Evolutionary conservation across 2,329 filamentous ascomycete species (phyloP), one percentile per base, ranked within the genome.

Genomic region (Diplodia intermedia): DNA sequence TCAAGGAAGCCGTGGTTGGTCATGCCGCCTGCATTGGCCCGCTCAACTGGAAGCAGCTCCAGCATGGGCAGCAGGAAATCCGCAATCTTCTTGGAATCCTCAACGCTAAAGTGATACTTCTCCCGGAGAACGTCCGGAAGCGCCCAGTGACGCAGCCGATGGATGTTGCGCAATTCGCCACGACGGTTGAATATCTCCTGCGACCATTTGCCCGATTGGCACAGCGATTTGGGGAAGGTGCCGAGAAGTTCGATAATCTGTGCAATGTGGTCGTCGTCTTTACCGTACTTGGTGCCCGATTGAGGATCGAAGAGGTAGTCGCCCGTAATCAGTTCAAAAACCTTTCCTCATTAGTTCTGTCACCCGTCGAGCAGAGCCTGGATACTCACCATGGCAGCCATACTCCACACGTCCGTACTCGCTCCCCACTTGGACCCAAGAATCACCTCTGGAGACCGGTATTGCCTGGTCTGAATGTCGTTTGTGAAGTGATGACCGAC

Each of bases 381-480:
- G 1, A 33, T 4, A 77, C 88, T 75, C 86, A 98, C 95, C 95
- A 99, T 99, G 73, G 92, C 92, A 69, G 95, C 94, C 95, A 99
- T 99, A 81, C 94, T 98, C 95, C 95, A 99, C 8, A 98, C 92
- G 80, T 99, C 95, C 1, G 95, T 98, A 78, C 94, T 98, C n/a
- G 95, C 95, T 72, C 95, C 95, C 95, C 95, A 99, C 83, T 98
- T 98, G 3, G 93, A 89, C 49, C 95, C 95, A 23, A 99, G 84
- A 69, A 99, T 98, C 68, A 99, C 95, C 81, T 99, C 95, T 1
- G 95, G 95, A 1, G 95, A 98, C 68, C 95, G 87, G 80, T 99
- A 99, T 81, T 99, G 95, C 75, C 95, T 87, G 9, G 95, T 99
- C 79, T 99, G 95, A 75, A 99, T 99, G 78, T 99, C 95, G 78